These are phyloP conservation scores for Scheffersomyces cryptocercus DNA, from an alignment of 1,139 yeast species.

Conservation along the genomic window DNA sequence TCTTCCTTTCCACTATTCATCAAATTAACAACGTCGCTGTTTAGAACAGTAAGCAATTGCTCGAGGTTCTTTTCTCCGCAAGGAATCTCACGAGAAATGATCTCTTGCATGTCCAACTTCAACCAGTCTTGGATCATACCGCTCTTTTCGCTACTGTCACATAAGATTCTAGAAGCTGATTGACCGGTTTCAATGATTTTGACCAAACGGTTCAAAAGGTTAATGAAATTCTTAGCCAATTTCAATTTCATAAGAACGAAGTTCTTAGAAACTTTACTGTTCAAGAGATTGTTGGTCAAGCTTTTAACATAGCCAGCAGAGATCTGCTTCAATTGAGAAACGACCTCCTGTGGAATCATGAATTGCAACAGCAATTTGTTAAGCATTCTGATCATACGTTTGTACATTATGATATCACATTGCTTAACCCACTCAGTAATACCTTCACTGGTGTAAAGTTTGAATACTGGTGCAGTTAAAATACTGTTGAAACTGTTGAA, in stretches of 20 bases:
- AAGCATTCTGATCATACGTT: constrained; percentile 60
- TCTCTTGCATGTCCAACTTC: constrained; percentile 50
- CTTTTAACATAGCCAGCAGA: constrained; percentile 43
- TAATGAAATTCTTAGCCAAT: constrained; percentile 59
- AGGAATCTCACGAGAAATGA: constrained; percentile 57
- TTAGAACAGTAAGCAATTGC: constrained; percentile 40
- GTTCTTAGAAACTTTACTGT: constrained; percentile 49
- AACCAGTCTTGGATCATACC: constrained; percentile 65
- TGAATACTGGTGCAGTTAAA: constrained; percentile 65
- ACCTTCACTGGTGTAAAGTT: constrained; percentile 53
- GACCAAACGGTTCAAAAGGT: constrained; percentile 56
- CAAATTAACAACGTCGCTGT: constrained; percentile 43
- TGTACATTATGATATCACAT: constrained; percentile 68
- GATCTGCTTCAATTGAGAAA: constrained; percentile 49
- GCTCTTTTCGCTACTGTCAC: constrained; percentile 45
- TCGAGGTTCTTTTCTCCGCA: constrained; percentile 39
- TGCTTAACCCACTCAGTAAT: constrained; percentile 61
- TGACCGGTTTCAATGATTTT: constrained; percentile 62
- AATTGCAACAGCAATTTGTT: constrained; percentile 64
- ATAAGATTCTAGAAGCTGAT: constrained; percentile 53
- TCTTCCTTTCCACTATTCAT: constrained; percentile 16
- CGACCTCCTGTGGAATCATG: constrained; percentile 57
- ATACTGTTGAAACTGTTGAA: constrained; percentile 58
- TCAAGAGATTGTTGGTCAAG: constrained; percentile 31
- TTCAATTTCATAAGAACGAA: constrained; percentile 54